Conservation (phyloP, 2,329 filamentous ascomycete genomes). For the Trichoderma atroviride region DNA sequence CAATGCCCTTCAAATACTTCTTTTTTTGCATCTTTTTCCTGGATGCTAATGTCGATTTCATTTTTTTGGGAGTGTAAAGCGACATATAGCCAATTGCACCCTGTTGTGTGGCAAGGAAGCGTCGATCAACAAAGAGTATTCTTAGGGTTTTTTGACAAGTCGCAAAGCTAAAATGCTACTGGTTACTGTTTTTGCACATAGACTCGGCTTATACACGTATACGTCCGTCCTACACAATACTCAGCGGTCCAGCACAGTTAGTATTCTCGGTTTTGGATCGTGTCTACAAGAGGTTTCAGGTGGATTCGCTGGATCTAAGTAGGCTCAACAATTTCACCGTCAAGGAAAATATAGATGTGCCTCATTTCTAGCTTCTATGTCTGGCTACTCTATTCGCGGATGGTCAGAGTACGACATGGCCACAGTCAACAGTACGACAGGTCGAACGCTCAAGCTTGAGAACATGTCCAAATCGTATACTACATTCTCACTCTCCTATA, state of each 20-base stretch:
- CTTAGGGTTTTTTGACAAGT: not conserved
- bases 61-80: not conserved
- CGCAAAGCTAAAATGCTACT: no score
- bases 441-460: no score
- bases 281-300: no score
- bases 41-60: not conserved
- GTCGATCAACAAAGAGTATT: not conserved
- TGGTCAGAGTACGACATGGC: not conserved
- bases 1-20: slow-evolving; percentile 19
- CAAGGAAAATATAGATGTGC: no score
- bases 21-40: not conserved
- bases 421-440: not conserved
- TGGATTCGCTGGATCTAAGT: no score
- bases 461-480: not conserved
- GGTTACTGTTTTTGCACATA: no score
- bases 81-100: not conserved
- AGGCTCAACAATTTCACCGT: no score
- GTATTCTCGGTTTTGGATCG: no score
- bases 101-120: not conserved
- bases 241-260: no score
- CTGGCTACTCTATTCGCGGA: not conserved
- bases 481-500: not conserved
- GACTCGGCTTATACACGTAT: no score
- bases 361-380: no score
- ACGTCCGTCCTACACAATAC: no score